Evolutionary conservation across 2,329 filamentous ascomycete species (phyloP).

Genomic region (Trichoderma atrobrunneum): DNA sequence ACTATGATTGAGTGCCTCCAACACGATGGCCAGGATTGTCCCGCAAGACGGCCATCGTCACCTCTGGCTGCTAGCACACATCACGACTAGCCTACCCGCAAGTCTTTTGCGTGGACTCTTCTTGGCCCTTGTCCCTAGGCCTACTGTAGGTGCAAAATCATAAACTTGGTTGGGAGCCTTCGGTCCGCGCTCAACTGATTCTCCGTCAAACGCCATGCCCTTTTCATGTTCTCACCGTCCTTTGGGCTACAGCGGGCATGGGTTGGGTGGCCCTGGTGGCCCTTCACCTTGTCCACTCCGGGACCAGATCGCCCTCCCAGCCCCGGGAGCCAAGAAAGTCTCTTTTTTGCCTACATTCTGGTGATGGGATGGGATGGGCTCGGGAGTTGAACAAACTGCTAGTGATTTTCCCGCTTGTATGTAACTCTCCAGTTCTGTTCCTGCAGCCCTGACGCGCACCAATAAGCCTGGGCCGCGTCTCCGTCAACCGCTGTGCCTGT

Average conservation of each 20-base stretch:
- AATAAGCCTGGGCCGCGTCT: slow-evolving; percentile 10
- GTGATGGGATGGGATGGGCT: not conserved
- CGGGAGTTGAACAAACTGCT: not conserved
- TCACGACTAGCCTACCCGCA: not conserved
- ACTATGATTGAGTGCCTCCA: not conserved
- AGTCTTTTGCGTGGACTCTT: not conserved
- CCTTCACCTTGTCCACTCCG: slow-evolving; percentile 11
- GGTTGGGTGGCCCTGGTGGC: not conserved
- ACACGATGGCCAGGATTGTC: not conserved
- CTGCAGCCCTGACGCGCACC: slow-evolving; percentile 17
- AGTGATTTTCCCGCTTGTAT: not conserved
- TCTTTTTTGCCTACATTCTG: not conserved
- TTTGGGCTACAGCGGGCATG: not conserved
- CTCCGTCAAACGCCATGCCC: not conserved
- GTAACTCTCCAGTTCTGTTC: not conserved
- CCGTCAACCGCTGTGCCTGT: not conserved
- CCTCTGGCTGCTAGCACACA: not conserved
- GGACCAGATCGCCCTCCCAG: slow-evolving; percentile 1
- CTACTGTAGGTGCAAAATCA: not conserved
- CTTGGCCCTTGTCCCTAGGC: not conserved
- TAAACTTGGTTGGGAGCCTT: not conserved
- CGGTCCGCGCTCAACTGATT: not conserved
- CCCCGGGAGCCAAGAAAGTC: not conserved
- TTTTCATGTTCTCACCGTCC: slow-evolving; percentile 5
- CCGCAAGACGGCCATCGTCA: not conserved